These are phyloP conservation scores for Manihot esculenta DNA, from an alignment of 441 rosid genomes.

Conservation along the genomic window DNA sequence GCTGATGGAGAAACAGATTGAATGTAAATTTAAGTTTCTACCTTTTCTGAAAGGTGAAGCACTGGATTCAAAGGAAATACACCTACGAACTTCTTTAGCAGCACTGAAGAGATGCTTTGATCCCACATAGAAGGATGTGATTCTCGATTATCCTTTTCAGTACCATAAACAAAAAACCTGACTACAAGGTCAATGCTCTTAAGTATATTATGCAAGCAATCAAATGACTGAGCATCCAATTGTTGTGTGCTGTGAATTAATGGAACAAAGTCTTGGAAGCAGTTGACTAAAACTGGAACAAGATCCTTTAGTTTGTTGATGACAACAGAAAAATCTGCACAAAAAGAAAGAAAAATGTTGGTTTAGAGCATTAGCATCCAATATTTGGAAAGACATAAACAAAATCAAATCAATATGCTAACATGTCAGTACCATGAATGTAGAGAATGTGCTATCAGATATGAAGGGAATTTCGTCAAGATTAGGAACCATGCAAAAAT, in stretches of 20 bases:
- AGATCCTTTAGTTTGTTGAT: conserved; percentile 56
- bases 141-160: no score
- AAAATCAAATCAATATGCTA: background rate
- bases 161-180: conserved; percentile 18
- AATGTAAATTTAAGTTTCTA: conserved; percentile 27
- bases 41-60: conserved; percentile 50
- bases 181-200: conserved; percentile 62
- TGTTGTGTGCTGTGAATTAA: conserved; percentile 42
- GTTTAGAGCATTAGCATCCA: no score
- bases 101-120: no score
- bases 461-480: background rate
- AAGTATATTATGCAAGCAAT: conserved; percentile 57
- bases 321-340: conserved; percentile 49
- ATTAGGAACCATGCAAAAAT: background rate
- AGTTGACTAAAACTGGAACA: conserved; percentile 63
- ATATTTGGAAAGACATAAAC: no score
- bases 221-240: conserved; percentile 59
- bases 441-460: background rate
- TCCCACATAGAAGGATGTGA: no score
- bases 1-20: no score
- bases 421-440: background rate
- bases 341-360: conserved; percentile 8
- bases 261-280: conserved; percentile 73
- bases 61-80: conserved; percentile 59
- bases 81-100: no score